Evolutionary conservation across 805 yeast species (phyloP), one percentile per base, ranked within the genome.

Genomic region (Citeromyces matritensis): DNA sequence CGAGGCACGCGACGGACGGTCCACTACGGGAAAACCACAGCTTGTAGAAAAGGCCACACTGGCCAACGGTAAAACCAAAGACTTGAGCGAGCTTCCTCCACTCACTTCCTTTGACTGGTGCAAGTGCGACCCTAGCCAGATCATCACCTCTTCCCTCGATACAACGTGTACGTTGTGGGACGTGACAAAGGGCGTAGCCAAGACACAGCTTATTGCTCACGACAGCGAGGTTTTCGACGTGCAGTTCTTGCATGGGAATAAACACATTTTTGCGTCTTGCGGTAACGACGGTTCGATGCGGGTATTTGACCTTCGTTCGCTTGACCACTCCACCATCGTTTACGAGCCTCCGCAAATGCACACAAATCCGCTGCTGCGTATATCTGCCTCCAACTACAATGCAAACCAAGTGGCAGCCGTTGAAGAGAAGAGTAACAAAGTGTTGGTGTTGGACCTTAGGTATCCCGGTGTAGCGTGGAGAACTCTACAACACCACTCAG

Each of bases 111-210:
- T 91, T 43, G 95, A 91, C 54, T 91, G 98, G 96, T 84, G 81
- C 56, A 55, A 63, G 24, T 59, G 63, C 2, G 86, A 82, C 42
- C 69, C 82, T 3, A 69, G 70, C 30, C 52, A 73, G 26, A 66
- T 85, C 13, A 78, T 91, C 24, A 83, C 96, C 2, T 71, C 88
- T 38, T 76, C 91, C 13, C 82, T 88, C 8, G 98, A 91, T 54
- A 91, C 98, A 1, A 91, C 98, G 1, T 91, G 98, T 55, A 86
- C 97, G 1, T 73, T 85, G 3, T 91, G 98, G 97, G 97, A 91
- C 53, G 51, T 85, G 23, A 53, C 61, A 15, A 65, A 72, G 27
- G 68, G 75, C 14, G 58, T 63, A 4, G 94, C 94, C 10, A 81
- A 79, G 47, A 88, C 97, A 1, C 96, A 91, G 55, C 61, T 91